Evolutionary conservation across 345 rosid species (phyloP).

Genomic region (Corchorus capsularis): DNA sequence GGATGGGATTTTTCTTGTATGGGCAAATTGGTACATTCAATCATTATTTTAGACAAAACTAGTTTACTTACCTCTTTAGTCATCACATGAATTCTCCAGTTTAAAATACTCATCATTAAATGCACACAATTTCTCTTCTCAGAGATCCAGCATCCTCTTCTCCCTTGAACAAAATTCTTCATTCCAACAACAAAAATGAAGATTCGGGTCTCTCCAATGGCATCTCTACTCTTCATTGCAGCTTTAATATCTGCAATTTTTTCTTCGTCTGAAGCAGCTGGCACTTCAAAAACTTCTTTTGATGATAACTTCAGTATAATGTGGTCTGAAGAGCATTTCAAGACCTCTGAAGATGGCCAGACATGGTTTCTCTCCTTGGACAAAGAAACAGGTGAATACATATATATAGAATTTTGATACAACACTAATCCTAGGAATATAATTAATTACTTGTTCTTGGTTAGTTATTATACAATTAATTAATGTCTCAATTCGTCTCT

Average conservation of each 20-base stretch:
- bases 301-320: conserved; percentile 88
- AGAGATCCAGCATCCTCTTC: conserved; percentile 30
- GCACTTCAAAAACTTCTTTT: conserved; percentile 51
- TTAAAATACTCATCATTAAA: conserved; percentile 28
- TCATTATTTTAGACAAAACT: not conserved
- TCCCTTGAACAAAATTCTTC: not conserved
- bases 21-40: not conserved
- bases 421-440: not conserved
- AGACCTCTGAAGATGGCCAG: conserved; percentile 90
- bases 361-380: conserved; percentile 94
- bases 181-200: conserved; percentile 22
- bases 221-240: conserved; percentile 33
- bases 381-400: conserved; percentile 76
- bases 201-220: conserved; percentile 42
- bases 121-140: conserved; percentile 11
- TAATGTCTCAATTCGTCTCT: not conserved
- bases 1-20: not conserved
- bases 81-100: not conserved
- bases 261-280: conserved; percentile 31
- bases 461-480: not conserved
- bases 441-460: not conserved
- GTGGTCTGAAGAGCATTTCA: conserved; percentile 95
- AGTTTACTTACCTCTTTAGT: conserved; percentile 28
- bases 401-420: not conserved
- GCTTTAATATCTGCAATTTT: conserved; percentile 37